These are phyloP conservation scores for Stagonosporopsis vannaccii DNA, from an alignment of 2,329 filamentous ascomycete species.

Conservation along the genomic window DNA sequence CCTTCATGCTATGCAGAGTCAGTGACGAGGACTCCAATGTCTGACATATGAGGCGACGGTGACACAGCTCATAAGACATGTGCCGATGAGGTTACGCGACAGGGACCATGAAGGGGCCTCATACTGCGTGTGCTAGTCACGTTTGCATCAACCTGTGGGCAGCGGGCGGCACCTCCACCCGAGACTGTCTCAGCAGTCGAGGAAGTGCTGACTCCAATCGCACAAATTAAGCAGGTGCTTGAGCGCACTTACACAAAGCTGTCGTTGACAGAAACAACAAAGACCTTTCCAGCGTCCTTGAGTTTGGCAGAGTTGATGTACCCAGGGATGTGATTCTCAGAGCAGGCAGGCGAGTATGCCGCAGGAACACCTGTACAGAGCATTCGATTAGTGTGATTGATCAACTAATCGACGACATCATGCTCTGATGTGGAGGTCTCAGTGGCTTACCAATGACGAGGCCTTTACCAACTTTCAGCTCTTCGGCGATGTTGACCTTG, in stretches of 20 bases:
- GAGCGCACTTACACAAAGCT: conserved; percentile 78
- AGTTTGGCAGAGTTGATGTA: conserved; percentile 83
- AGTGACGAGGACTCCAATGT: conserved; percentile 14
- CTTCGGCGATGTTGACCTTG: conserved; percentile 85
- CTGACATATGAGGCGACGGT: conserved; percentile 1
- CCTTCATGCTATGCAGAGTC: conserved; percentile 74
- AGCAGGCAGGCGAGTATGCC: conserved; percentile 65
- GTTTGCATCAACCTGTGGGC: conserved; percentile 19
- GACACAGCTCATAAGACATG: conserved; percentile 17
- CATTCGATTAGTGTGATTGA: conserved; percentile 4
- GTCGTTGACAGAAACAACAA: conserved; percentile 93
- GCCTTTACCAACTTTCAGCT: conserved; percentile 72
- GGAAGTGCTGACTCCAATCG: conserved; percentile 5
- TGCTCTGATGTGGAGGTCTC: conserved; percentile 3
- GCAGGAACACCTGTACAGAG: conserved; percentile 48
- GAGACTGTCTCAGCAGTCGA: conserved; percentile 25
- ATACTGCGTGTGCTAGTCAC: conserved; percentile 19
- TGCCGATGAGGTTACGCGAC: conserved; percentile 10
- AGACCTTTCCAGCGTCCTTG: conserved; percentile 81
- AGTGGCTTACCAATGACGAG: conserved; percentile 68
- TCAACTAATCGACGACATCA: neutral
- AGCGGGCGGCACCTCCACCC: conserved; percentile 15
- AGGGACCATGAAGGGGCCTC: conserved; percentile 14
- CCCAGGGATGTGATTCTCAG: conserved; percentile 78
- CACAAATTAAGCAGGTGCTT: conserved; percentile 7